Percentiles rank a stretch among this genome's conserved stretches.
phyloP scores from a whole-genome alignment of 2,329 filamentous ascomycete genomes.

The Fusarium torreyae region DNA sequence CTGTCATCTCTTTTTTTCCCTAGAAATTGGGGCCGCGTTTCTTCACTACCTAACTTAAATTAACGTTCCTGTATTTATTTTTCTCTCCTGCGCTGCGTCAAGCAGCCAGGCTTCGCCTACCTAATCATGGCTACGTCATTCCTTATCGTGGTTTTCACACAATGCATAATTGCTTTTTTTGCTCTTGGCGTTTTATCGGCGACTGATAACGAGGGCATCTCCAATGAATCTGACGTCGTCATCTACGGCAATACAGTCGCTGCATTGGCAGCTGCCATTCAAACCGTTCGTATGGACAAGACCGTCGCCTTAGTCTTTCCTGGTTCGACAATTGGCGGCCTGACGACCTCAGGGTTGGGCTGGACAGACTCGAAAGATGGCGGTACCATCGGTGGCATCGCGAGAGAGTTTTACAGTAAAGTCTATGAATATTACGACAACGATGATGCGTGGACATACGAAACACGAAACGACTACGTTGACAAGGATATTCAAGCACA shows the following conservation, averaged over 20 bases:
- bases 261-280: constrained; percentile 36
- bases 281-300: constrained; percentile 39
- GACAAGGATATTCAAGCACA: constrained; percentile 30
- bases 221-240: constrained; percentile 33
- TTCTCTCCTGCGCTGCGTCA: background rate
- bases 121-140: background rate
- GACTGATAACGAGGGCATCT: background rate
- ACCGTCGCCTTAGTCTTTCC: constrained; percentile 33
- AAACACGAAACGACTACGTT: constrained; percentile 30
- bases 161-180: background rate
- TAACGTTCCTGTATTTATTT: background rate
- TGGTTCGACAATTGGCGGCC: constrained; percentile 29
- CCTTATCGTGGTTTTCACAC: background rate
- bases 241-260: constrained; percentile 44
- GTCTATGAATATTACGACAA: constrained; percentile 34
- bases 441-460: constrained; percentile 4
- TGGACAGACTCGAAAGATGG: constrained; percentile 40
- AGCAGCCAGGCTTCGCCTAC: background rate
- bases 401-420: constrained; percentile 33
- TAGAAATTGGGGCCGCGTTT: too few species aligned
- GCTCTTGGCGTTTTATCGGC: background rate
- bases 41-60: background rate
- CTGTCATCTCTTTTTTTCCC: background rate
- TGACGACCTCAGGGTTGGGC: constrained; percentile 37
- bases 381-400: constrained; percentile 34